Percentiles rank a stretch among this genome's conserved stretches.
Evolutionary conservation across 768 basidiomycete species (phyloP).

Genomic region (Pleurotus salmoneostramineus): DNA sequence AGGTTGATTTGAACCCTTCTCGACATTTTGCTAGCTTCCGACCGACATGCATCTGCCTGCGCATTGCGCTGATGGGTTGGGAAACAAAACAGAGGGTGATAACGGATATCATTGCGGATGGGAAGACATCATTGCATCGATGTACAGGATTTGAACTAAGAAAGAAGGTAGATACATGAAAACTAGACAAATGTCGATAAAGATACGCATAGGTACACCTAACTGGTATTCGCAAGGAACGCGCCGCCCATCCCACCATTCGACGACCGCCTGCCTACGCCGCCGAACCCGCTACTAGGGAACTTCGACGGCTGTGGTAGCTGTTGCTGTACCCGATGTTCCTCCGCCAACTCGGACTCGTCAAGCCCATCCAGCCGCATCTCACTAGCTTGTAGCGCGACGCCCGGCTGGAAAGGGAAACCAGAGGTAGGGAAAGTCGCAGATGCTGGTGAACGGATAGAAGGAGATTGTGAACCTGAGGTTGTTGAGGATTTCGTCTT

Average conservation of each 20-base stretch:
- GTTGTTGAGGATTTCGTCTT: conserved; percentile 26
- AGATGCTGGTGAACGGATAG: conserved; percentile 37
- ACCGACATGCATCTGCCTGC: too few relatives aligned
- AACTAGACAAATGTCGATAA: conserved; percentile 9
- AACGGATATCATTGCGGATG: too few relatives aligned
- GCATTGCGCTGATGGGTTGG: too few relatives aligned
- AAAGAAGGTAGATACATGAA: not conserved
- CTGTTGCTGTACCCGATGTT: conserved; percentile 10
- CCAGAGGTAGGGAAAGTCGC: conserved; percentile 22
- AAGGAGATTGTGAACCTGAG: conserved; percentile 41
- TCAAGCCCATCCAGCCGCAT: not conserved
- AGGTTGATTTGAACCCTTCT: too few relatives aligned
- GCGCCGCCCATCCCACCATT: conserved; percentile 18
- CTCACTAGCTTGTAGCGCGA: not conserved
- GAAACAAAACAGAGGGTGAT: too few relatives aligned
- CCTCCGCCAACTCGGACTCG: not conserved
- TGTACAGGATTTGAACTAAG: too few relatives aligned
- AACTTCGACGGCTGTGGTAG: conserved; percentile 13
- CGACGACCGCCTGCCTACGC: not conserved
- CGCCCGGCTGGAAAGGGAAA: conserved; percentile 8
- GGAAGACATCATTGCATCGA: too few relatives aligned
- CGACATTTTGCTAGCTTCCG: too few relatives aligned
- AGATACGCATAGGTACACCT: conserved; percentile 16
- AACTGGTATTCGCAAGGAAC: conserved; percentile 32
- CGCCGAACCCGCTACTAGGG: not conserved